These are phyloP conservation scores for Tolypocladium capitatum DNA, from an alignment of 2,329 filamentous ascomycete genomes.

Conservation along the genomic window DNA sequence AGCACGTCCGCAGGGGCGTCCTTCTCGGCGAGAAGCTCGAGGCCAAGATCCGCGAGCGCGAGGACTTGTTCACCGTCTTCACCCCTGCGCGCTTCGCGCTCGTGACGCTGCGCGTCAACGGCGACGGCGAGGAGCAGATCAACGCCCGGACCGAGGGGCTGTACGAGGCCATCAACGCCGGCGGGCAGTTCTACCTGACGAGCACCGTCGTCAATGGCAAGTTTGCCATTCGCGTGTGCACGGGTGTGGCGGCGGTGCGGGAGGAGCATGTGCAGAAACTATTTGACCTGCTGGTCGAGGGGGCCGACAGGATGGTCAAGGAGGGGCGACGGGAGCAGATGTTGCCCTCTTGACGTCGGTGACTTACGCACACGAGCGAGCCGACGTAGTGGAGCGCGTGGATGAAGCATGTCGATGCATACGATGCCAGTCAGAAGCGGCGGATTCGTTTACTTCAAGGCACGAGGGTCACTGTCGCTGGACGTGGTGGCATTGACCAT, in stretches of 20 bases:
- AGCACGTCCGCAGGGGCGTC: constrained; percentile 59
- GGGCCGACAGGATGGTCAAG: constrained; percentile 39
- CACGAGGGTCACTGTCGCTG: no score
- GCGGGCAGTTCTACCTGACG: constrained; percentile 73
- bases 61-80: constrained; percentile 64
- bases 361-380: background rate
- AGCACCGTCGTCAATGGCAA: constrained; percentile 58
- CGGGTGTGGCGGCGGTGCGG: constrained; percentile 50
- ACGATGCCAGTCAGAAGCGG: background rate
- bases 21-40: constrained; percentile 58
- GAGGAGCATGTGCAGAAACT: constrained; percentile 62
- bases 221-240: constrained; percentile 72
- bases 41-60: constrained; percentile 38
- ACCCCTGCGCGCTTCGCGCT: constrained; percentile 66
- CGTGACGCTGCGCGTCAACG: constrained; percentile 55
- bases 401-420: background rate
- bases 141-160: constrained; percentile 61
- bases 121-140: constrained; percentile 33
- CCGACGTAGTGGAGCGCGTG: background rate
- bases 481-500: background rate
- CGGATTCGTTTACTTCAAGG: no score
- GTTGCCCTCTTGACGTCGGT: background rate
- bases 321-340: background rate
- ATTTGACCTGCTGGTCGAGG: constrained; percentile 59
- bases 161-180: constrained; percentile 59